Percentiles rank a stretch among this genome's conserved stretches.
Conservation (phyloP, 2,329 filamentous ascomycete species). For the Verticillium longisporum region DNA sequence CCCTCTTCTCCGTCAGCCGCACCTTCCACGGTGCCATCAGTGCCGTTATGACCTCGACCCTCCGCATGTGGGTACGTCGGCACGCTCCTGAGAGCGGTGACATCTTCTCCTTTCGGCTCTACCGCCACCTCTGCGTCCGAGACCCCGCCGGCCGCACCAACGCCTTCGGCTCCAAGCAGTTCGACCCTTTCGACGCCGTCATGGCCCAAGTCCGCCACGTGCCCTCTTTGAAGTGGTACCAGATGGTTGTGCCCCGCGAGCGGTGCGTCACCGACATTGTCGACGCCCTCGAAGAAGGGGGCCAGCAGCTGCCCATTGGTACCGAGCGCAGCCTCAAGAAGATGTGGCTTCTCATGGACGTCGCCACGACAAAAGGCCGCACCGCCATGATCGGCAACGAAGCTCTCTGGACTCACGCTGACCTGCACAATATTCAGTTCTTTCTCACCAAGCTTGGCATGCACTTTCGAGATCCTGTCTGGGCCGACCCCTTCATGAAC, state of each 20-base stretch:
- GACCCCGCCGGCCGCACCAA: constrained; percentile 49
- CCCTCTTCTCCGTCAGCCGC: constrained; percentile 57
- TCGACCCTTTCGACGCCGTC: constrained; percentile 2
- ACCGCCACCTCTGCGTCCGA: constrained; percentile 45
- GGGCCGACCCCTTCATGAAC: constrained; percentile 47
- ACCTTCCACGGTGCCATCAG: constrained; percentile 56
- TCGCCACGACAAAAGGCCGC: constrained; percentile 49
- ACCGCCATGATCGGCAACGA: constrained; percentile 44
- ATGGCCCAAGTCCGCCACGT: constrained; percentile 36
- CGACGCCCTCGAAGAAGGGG: constrained; percentile 49
- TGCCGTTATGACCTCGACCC: constrained; percentile 49
- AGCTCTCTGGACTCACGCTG: constrained; percentile 47
- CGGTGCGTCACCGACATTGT: constrained; percentile 54
- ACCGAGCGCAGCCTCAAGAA: constrained; percentile 49
- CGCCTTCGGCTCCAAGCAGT: constrained; percentile 15
- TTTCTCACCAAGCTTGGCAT: constrained; percentile 69
- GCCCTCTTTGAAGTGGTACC: constrained; percentile 60
- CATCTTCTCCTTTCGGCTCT: constrained; percentile 57
- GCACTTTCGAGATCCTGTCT: constrained; percentile 58
- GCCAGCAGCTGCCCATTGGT: constrained; percentile 45
- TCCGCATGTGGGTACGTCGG: constrained; percentile 46
- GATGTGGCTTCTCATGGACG: constrained; percentile 68
- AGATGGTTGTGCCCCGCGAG: constrained; percentile 57
- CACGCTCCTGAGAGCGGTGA: constrained; percentile 48
- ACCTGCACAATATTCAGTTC: constrained; percentile 55